phyloP scores from a whole-genome alignment of 495 filamentous ascomycete genomes.

The Podospora tetraspora region DNA sequence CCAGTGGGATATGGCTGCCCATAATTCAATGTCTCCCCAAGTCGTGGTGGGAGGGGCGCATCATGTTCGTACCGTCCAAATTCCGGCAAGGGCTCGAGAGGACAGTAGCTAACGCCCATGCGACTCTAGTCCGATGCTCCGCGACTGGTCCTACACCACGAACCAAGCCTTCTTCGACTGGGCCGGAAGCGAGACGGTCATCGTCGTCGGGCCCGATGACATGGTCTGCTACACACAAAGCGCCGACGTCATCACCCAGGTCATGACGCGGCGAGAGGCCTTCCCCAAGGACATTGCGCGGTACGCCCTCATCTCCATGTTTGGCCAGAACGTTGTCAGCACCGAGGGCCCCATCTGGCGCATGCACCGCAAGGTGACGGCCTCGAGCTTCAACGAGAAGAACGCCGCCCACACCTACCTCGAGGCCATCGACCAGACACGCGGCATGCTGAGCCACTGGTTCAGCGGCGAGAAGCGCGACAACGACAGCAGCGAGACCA shows the following conservation, averaged over 20 bases:
- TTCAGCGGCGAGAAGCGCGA: slow-evolving; percentile 11
- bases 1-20: slow-evolving; percentile 43
- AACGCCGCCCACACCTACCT: slow-evolving; percentile 61
- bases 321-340: slow-evolving; percentile 59
- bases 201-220: slow-evolving; percentile 47
- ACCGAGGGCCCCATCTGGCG: slow-evolving; percentile 61
- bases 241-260: slow-evolving; percentile 54
- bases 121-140: slow-evolving; percentile 26
- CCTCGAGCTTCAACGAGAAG: slow-evolving; percentile 65
- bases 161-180: slow-evolving; percentile 35
- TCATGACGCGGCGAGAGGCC: slow-evolving; percentile 55
- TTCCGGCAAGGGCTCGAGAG: neutral
- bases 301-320: slow-evolving; percentile 55
- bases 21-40: slow-evolving; percentile 44
- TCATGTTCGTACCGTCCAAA: slow-evolving; percentile 34
- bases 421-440: slow-evolving; percentile 54
- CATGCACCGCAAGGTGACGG: slow-evolving; percentile 62
- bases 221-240: slow-evolving; percentile 48
- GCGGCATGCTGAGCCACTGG: slow-evolving; percentile 53
- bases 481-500: slow-evolving; percentile 35
- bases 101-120: slow-evolving; percentile 2
- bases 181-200: slow-evolving; percentile 41
- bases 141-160: slow-evolving; percentile 34
- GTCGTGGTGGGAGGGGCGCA: slow-evolving; percentile 40
- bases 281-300: slow-evolving; percentile 61